phyloP scores from a whole-genome alignment of 345 rosid genomes.

The Eucalyptus brandiana region DNA sequence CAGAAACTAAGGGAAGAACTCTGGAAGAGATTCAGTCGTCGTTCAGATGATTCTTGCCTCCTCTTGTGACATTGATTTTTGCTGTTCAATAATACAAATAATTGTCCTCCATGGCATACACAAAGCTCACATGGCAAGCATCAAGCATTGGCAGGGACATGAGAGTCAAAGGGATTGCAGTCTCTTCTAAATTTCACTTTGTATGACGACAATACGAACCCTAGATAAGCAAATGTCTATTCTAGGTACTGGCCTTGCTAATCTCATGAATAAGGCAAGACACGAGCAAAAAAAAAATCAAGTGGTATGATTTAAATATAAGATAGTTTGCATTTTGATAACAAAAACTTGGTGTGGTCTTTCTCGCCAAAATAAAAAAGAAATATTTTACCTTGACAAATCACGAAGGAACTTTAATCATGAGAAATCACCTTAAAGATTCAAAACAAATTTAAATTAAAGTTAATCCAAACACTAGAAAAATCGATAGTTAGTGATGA shows the following conservation, averaged over 20 bases:
- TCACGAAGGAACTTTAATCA: background rate
- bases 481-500: background rate
- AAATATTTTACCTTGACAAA: background rate
- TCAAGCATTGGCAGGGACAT: background rate
- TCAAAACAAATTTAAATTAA: background rate
- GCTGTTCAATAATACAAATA: background rate
- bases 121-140: background rate
- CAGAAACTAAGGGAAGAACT: conserved; percentile 67
- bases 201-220: background rate
- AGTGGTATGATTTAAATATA: background rate
- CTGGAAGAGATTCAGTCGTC: conserved; percentile 72
- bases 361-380: background rate
- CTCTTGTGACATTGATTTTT: background rate
- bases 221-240: background rate
- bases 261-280: background rate
- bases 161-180: background rate
- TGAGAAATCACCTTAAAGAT: background rate
- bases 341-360: background rate
- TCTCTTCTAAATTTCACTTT: background rate
- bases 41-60: conserved; percentile 28
- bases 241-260: background rate
- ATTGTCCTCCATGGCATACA: background rate
- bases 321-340: background rate
- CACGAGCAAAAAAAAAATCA: background rate
- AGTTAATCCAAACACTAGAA: background rate